Percentiles rank a stretch among this genome's conserved stretches.
phyloP scores from a whole-genome alignment of 148 eudicot species.

The Amaranthus cruentus region DNA sequence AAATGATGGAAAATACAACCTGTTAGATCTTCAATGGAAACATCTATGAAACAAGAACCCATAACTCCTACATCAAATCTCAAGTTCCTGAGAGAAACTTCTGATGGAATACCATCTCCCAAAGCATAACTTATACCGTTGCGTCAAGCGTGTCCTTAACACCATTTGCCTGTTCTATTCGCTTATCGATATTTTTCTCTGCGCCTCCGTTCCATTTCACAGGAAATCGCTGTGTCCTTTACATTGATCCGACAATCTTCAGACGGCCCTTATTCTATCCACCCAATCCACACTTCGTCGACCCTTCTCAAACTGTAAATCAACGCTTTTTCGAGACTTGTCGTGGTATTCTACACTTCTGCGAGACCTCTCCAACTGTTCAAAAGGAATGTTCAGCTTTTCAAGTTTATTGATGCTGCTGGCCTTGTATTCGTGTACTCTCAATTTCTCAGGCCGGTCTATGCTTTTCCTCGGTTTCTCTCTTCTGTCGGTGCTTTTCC shows the following conservation, averaged over 20 bases:
- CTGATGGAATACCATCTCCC: conserved; percentile 6
- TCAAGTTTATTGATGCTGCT: conserved; percentile 54
- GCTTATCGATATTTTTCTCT: conserved; percentile 11
- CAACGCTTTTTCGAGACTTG: conserved; percentile 64
- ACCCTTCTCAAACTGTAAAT: conserved; percentile 65
- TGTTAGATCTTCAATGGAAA: conserved; percentile 20
- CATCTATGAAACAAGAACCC: conserved; percentile 13
- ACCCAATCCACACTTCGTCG: conserved; percentile 91
- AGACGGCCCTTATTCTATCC: conserved; percentile 51
- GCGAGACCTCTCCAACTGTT: conserved; percentile 81
- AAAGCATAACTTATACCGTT: conserved; percentile 16
- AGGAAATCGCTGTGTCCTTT: conserved; percentile 18
- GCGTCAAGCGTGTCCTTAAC: conserved; percentile 11
- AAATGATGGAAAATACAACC: conserved; percentile 12
- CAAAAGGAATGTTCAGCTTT: conserved; percentile 60
- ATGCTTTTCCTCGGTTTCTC: conserved; percentile 54
- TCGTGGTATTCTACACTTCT: conserved; percentile 81
- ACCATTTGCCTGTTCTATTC: conserved; percentile 14
- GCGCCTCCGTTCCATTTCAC: conserved; percentile 13
- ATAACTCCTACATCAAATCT: conserved; percentile 7
- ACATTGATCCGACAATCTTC: conserved; percentile 21
- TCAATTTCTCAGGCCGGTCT: conserved; percentile 40
- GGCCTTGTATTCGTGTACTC: conserved; percentile 49
- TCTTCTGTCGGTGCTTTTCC: conserved; percentile 45
- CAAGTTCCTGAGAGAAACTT: conserved; percentile 10